Evolutionary conservation across 2,329 filamentous ascomycete genomes (phyloP).

Genomic region (Phyllosticta ampelicida): DNA sequence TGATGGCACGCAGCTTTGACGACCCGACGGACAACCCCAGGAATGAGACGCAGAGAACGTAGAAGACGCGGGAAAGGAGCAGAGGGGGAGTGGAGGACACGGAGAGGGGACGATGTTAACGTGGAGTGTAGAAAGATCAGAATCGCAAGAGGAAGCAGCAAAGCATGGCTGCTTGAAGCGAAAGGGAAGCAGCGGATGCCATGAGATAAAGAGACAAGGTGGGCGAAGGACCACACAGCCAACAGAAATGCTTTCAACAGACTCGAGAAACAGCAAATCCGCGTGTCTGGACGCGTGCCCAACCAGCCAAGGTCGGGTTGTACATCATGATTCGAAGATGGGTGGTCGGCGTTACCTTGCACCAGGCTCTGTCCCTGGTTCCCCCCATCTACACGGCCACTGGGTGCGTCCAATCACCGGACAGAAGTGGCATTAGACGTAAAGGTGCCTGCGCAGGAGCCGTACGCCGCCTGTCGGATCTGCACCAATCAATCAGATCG

Average conservation of each 20-base stretch:
- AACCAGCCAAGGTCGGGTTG: not conserved
- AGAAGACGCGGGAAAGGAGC: not conserved
- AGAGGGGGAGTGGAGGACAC: not conserved
- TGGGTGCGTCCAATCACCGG: not conserved
- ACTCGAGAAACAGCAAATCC: not conserved
- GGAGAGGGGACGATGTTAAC: not conserved
- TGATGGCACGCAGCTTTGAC: not conserved
- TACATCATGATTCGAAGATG: not conserved
- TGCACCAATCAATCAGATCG: not conserved
- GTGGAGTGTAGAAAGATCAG: not conserved
- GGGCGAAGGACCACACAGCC: not conserved
- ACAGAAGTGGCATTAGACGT: not conserved
- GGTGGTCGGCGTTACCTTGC: not conserved
- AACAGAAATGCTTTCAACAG: not conserved
- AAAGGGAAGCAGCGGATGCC: not conserved
- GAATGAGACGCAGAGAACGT: not conserved
- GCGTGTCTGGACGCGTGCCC: not conserved
- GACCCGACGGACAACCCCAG: not conserved
- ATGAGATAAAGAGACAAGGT: not conserved
- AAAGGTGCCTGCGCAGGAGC: not conserved
- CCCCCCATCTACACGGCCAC: not conserved
- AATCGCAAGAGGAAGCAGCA: constrained; percentile 7
- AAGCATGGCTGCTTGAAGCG: not conserved
- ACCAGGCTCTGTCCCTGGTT: not conserved
- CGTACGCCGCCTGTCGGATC: not conserved